Base-by-base conservation (phyloP, 352 stramenopile genomes). In the Phytopythium litorale region DNA sequence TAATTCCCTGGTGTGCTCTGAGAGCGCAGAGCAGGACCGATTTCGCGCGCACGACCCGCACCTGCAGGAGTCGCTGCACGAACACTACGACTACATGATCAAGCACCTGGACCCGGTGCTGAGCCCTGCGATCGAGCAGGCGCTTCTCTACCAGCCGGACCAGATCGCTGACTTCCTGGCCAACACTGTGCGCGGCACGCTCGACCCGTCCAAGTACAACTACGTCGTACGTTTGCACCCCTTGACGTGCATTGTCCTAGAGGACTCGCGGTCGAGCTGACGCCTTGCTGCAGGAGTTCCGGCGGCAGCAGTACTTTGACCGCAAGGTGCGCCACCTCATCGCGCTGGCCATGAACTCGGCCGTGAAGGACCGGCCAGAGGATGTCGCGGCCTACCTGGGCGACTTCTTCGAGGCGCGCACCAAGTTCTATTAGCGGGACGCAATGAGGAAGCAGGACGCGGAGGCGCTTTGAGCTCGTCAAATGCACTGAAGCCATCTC, bases 251-350 rank as follows among this genome's bases (percentile, higher is more conserved):
- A 32, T 32, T 32, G 28, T 32, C 28, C 28, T 32, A 7, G 28
- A 32, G 5, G 28, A 32, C 28, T 32, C 28, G 28, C 28, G 3
- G 28, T 5, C 7, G 9, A 28, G 42, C 42, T 45, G 16, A 45
- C 40, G 51, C 21, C 4, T 38, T 55, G 46, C 9, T 32, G 38
- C 58, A 93, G 84, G 75, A 90, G 62, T 59, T 90, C 19, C 76
- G 84, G 52, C 75, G 80, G 12, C 80, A 90, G 68, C 64, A 78
- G 35, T 91, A 89, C 62, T 91, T 86, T 48, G 84, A 93, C 40
- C 78, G 81, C 51, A 90, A 91, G 62, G 75, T 93, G n/a, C 80
- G 81, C 25, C 78, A 88, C 37, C 65, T 91, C n/a, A 64, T 91
- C 32, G 69, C 82, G 2, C 61, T 90, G 13, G 78, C 74, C 15